These are phyloP conservation scores for Pseudogymnoascus sp. DNA, from an alignment of 2,329 filamentous ascomycete genomes.

Conservation along the genomic window DNA sequence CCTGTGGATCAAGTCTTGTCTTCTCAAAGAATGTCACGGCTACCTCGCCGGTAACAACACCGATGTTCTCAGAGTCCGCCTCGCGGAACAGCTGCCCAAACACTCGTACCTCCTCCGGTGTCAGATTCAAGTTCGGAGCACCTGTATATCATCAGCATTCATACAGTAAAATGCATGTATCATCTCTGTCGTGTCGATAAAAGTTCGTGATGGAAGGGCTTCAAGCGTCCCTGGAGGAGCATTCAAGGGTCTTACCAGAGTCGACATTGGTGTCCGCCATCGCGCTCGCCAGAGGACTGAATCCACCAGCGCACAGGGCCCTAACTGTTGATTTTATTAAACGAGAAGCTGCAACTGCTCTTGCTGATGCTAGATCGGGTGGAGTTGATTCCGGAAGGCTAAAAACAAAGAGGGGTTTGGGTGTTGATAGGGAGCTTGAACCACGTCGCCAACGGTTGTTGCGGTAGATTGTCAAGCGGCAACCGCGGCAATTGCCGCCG, in stretches of 20 bases:
- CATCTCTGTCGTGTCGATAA: not conserved
- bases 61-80: constrained; percentile 83
- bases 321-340: not conserved
- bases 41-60: constrained; percentile 90
- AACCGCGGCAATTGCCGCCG: constrained; percentile 7
- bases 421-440: constrained; percentile 1
- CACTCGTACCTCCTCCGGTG: constrained; percentile 82
- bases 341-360: constrained; percentile 3
- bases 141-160: constrained; percentile 30
- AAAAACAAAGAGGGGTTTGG: not conserved
- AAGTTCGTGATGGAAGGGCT: not conserved
- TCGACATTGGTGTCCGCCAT: constrained; percentile 11
- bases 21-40: constrained; percentile 98
- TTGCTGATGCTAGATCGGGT: not conserved
- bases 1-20: constrained; percentile 75
- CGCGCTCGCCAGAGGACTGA: not conserved
- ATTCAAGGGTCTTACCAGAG: constrained; percentile 9
- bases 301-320: constrained; percentile 1
- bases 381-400: not conserved
- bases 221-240: not conserved
- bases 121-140: constrained; percentile 71
- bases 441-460: not conserved
- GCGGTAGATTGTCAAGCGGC: constrained; percentile 4
- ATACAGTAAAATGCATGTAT: not conserved
- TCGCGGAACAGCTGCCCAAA: constrained; percentile 90